Conservation (phyloP, 805 yeast species). For the Nakazawaea ishiwadae region DNA sequence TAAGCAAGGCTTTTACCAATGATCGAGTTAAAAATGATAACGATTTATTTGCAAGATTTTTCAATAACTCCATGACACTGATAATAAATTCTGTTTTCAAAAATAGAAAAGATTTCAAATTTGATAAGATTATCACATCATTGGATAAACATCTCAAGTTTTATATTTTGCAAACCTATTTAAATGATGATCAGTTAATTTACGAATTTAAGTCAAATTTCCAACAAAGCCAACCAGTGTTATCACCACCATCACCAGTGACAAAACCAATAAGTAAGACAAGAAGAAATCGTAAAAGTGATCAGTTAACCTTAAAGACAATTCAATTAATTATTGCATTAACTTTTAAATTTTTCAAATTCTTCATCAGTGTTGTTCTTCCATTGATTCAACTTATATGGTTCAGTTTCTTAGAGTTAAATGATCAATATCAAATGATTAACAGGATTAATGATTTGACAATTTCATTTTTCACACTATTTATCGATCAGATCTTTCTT, state of each 20-base stretch:
- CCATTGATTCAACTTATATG: slow-evolving; percentile 5
- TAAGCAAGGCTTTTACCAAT: slow-evolving; percentile 17
- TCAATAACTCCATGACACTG: slow-evolving; percentile 10
- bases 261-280: neutral
- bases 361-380: neutral
- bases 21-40: slow-evolving; percentile 13
- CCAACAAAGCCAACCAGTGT: neutral
- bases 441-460: slow-evolving; percentile 1
- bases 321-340: slow-evolving; percentile 7
- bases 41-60: slow-evolving; percentile 13
- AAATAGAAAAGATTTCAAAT: neutral
- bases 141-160: slow-evolving; percentile 17
- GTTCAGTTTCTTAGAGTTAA: slow-evolving; percentile 3
- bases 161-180: slow-evolving; percentile 15
- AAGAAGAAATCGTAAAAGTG: neutral
- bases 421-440: slow-evolving; percentile 2
- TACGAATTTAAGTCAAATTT: slow-evolving; percentile 11
- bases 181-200: slow-evolving; percentile 17
- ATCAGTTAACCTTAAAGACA: neutral
- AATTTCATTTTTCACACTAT: neutral
- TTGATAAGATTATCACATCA: slow-evolving; percentile 9
- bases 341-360: neutral
- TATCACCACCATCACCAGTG: neutral
- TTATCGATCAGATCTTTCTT: slow-evolving; percentile 5
- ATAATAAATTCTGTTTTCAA: neutral